Conservation (phyloP, 345 rosid genomes). For the Salix dunnii region DNA sequence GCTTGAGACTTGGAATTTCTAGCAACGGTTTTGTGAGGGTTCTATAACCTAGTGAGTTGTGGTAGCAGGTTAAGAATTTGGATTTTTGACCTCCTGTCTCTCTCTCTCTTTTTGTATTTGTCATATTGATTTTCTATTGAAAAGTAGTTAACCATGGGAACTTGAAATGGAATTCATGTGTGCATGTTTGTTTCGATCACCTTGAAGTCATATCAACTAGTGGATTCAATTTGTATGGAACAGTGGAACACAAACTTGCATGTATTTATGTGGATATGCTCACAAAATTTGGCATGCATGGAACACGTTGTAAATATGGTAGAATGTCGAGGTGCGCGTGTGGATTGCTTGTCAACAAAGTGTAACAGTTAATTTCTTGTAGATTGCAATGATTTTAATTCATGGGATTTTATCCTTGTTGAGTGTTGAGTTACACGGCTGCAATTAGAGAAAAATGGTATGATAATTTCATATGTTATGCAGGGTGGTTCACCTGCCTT, state of each 20-base stretch:
- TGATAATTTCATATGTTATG: too few species aligned
- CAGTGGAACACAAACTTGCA: not conserved
- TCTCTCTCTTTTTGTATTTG: too few species aligned
- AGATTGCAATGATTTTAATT: too few species aligned
- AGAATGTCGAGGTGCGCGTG: too few species aligned
- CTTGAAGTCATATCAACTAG: not conserved
- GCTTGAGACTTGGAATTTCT: not conserved
- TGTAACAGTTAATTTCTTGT: too few species aligned
- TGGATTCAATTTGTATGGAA: not conserved
- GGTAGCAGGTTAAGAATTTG: not conserved
- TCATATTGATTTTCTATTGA: not conserved
- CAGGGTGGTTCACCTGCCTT: too few species aligned
- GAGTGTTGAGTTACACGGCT: too few species aligned
- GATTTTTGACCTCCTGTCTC: not conserved
- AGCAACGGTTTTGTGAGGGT: not conserved
- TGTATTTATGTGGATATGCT: not conserved
- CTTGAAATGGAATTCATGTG: not conserved
- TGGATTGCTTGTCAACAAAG: too few species aligned
- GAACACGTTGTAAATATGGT: too few species aligned
- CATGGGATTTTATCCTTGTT: too few species aligned
- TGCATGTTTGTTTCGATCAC: not conserved
- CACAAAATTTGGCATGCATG: not conserved
- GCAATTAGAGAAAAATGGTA: too few species aligned
- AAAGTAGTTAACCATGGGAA: not conserved
- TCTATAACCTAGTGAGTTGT: not conserved